Conservation (phyloP, 805 yeast species). For the Wickerhamomyces canadensis region DNA sequence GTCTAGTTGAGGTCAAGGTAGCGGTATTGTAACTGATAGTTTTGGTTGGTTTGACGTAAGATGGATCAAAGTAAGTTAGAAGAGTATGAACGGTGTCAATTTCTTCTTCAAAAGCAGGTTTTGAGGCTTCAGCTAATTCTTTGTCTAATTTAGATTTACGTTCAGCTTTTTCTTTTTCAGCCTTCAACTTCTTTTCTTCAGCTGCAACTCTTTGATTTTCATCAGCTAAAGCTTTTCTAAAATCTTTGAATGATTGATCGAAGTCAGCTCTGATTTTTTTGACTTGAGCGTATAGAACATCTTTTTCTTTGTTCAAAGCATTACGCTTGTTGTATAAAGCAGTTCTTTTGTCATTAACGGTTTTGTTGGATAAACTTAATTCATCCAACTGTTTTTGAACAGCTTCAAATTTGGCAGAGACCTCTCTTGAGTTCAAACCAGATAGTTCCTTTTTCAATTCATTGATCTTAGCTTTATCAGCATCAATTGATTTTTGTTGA, state of each 20-base stretch:
- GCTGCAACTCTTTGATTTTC: constrained; percentile 67
- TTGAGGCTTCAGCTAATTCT: constrained; percentile 65
- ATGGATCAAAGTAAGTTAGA: constrained; percentile 71
- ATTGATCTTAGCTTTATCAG: constrained; percentile 68
- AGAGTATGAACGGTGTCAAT: constrained; percentile 70
- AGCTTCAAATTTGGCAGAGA: constrained; percentile 61
- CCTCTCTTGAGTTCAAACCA: constrained; percentile 52
- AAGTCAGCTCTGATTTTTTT: constrained; percentile 67
- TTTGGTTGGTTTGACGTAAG: constrained; percentile 54
- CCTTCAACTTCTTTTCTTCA: constrained; percentile 43
- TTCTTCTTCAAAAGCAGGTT: constrained; percentile 82
- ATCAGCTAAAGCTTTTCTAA: constrained; percentile 59
- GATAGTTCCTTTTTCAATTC: constrained; percentile 66
- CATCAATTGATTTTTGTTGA: constrained; percentile 74
- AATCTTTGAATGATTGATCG: constrained; percentile 68
- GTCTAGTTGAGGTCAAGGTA: constrained; percentile 23
- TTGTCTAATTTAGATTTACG: constrained; percentile 60
- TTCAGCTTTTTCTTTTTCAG: constrained; percentile 43
- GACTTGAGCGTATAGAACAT: constrained; percentile 60
- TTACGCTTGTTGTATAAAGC: constrained; percentile 59
- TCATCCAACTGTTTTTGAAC: constrained; percentile 67
- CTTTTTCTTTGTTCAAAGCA: constrained; percentile 61
- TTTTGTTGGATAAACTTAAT: constrained; percentile 53
- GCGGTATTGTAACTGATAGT: constrained; percentile 26
- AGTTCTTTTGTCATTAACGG: constrained; percentile 61